Base-by-base conservation (phyloP, 176 grass and related monocot species). In the Thalia dealbata region DNA sequence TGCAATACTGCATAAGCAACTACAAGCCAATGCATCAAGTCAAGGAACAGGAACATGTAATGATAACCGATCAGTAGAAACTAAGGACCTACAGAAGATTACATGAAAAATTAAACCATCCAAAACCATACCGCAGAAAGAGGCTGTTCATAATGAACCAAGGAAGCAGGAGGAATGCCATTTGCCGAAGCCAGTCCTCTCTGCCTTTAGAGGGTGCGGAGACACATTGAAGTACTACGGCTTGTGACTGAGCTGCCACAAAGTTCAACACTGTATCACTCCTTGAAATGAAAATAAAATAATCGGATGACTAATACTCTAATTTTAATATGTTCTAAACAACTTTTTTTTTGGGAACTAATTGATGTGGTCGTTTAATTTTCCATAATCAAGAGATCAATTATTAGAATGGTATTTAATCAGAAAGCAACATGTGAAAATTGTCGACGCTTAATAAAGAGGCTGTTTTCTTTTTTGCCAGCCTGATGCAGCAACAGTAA, bases 71-170 rank as follows among this genome's bases (percentile, higher is more conserved):
- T 67, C 28, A 67, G 19, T 28, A 85, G 46, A 27, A 70, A 6
- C 73, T 67, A 32, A 26, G 6, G 63, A 54, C 59, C 51, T 14
- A 69, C 69, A 28, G 3, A 50, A 70, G 8, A 19, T 54, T n/a
- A 50, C 22, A 52, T 50, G 35, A 82, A 71, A 8, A 38, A n/a
- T 38, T 2, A 38, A 38, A 38, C 32, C 50, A 41, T 62, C 74
- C 25, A 64, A 68, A 22, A n/a, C 44, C 59, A 73, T 96, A 97
- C 89, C 78, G 78, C 89, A 19, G 89, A 82, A 84, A 97, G 82
- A 80, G 89, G 89, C 41, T 90, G 78, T 86, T 97, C 93, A 22
- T 73, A 32, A 64, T 97, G 93, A 88, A 97, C 78, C 78, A 92
- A 83, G 2, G 85, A 90, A 76, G 85, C 75, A 54, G 82, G 89